Percentiles rank a stretch among this genome's conserved stretches.
Conservation (phyloP, 106 monocot species). For the Ottelia alismoides region DNA sequence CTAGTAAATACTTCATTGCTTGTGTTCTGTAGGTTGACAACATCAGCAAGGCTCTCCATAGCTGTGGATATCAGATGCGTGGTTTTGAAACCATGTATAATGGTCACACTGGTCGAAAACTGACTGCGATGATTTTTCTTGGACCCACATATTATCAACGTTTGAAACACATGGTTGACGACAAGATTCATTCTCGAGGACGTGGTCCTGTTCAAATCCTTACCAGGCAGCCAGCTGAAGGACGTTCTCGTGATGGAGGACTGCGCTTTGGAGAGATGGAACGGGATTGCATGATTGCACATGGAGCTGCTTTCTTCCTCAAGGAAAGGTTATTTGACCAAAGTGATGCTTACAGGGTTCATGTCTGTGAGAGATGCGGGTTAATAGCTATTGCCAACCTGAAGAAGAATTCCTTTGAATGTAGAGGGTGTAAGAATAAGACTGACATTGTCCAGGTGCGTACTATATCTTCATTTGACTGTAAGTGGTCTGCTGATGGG, state of each 20-base stretch:
- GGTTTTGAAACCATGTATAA: constrained; percentile 99
- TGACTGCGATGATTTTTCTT: constrained; percentile 94
- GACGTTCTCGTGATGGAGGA: constrained; percentile 88
- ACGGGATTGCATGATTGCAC: constrained; percentile 99
- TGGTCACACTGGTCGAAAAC: constrained; percentile 82
- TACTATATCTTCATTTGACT: neutral
- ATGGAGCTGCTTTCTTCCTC: constrained; percentile 90
- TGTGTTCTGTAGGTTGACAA: constrained; percentile 68
- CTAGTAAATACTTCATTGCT: neutral
- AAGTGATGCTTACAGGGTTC: constrained; percentile 95
- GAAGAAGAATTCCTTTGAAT: constrained; percentile 93
- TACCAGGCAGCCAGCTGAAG: constrained; percentile 94
- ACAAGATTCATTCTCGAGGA: constrained; percentile 96
- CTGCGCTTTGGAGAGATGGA: constrained; percentile 99
- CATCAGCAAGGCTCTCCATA: constrained; percentile 96
- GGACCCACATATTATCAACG: constrained; percentile 99
- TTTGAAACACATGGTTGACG: constrained; percentile 98
- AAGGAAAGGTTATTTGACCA: constrained; percentile 94
- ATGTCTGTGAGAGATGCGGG: constrained; percentile 95
- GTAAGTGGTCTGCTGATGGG: neutral
- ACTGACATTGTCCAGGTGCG: constrained; percentile 89
- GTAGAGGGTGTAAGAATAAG: constrained; percentile 97
- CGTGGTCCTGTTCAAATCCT: constrained; percentile 98
- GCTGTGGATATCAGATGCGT: constrained; percentile 99
- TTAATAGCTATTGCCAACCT: constrained; percentile 91